A percentile compares a stretch with the other conserved stretches of the same genome.
These are phyloP conservation scores for Ophiocordyceps camponoti-saundersi DNA, from an alignment of 2,329 filamentous ascomycete genomes.

Conservation along the genomic window DNA sequence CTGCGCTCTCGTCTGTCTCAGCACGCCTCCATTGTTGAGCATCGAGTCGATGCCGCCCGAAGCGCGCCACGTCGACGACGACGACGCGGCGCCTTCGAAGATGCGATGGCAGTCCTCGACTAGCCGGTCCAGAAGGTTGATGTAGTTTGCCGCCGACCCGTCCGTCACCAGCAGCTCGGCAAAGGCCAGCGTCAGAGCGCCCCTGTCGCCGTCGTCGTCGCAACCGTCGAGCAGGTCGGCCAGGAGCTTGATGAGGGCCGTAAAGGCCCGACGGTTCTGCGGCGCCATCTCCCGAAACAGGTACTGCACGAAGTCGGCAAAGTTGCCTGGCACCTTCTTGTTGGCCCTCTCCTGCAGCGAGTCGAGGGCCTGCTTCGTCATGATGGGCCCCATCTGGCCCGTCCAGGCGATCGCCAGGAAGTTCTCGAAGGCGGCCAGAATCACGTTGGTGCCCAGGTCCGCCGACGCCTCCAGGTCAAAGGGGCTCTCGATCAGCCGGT, in stretches of 20 bases:
- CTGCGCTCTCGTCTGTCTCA: conserved; percentile 37
- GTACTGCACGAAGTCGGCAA: conserved; percentile 49
- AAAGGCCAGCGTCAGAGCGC: conserved; percentile 75
- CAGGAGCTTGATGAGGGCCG: conserved; percentile 67
- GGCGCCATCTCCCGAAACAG: conserved; percentile 50
- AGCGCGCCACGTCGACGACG: conserved; percentile 4
- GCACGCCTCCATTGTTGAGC: not conserved
- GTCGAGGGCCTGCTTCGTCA: conserved; percentile 50
- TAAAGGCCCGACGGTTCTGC: conserved; percentile 61
- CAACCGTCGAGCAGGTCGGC: conserved; percentile 80
- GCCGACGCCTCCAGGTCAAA: conserved; percentile 58
- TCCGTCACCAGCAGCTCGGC: conserved; percentile 70
- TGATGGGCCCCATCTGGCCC: conserved; percentile 71
- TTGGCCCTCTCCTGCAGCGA: conserved; percentile 54
- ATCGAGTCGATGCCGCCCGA: not conserved
- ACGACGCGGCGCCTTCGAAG: conserved; percentile 47
- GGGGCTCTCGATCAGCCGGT: conserved; percentile 68
- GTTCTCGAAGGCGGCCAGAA: conserved; percentile 88
- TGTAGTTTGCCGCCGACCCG: conserved; percentile 63
- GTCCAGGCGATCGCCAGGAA: conserved; percentile 80
- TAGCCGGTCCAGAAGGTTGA: conserved; percentile 73
- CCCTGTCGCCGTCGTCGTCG: conserved; percentile 78
- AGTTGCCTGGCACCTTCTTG: conserved; percentile 55
- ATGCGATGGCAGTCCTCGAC: conserved; percentile 80
- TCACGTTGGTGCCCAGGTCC: conserved; percentile 63